Base-by-base conservation (phyloP, 1,284 basidiomycete genomes). In the Leccinum cinnamomeum region DNA sequence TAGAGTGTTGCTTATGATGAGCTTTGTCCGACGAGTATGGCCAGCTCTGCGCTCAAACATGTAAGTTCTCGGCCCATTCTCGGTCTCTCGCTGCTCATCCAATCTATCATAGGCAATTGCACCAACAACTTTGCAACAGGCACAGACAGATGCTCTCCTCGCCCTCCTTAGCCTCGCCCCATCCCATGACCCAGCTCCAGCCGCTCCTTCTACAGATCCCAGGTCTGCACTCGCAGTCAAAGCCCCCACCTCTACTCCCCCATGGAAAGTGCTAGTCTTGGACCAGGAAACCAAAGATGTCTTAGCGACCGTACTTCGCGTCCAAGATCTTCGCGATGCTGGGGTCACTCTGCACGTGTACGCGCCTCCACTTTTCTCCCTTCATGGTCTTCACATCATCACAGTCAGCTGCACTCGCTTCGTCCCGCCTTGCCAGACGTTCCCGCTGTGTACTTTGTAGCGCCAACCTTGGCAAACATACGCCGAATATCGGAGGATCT, bases 331-430 rank as follows among this genome's bases (percentile, higher is more conserved):
- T 64, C 85, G 97, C 58, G 96, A 98, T 72, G 92, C 94, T 59
- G 97, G 97, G 35, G 95, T 99, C 53, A 99, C 97, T 5, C 81
- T 99, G 60, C 97, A 99, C 79, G 94, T 98, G 95, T 94, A 76
- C 71, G 87, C n/a, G n/a, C 16, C 58, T 51, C 59, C 41, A 20
- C 63, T 20, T 25, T 10, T 59, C 28, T 25, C 14, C 28, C 23
- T 57, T 56, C 20, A 12, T 58, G 11, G 16, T 58, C 28, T 58
- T 67, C 63, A 72, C 59, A 55, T 63, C 25, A 10, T 56, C 46
- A 67, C 70, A 97, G 95, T 68, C 97, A 98, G 79, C 79, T 99
- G 11, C 95, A 98, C 74, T 89, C 95, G 0, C 81, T 89, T 56
- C 85, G 97, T 60, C 97, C 97, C 16, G 85, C 95, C 11, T 79